These are phyloP conservation scores for Isabelozyma gotoi DNA, from an alignment of 805 yeast species.

Conservation along the genomic window DNA sequence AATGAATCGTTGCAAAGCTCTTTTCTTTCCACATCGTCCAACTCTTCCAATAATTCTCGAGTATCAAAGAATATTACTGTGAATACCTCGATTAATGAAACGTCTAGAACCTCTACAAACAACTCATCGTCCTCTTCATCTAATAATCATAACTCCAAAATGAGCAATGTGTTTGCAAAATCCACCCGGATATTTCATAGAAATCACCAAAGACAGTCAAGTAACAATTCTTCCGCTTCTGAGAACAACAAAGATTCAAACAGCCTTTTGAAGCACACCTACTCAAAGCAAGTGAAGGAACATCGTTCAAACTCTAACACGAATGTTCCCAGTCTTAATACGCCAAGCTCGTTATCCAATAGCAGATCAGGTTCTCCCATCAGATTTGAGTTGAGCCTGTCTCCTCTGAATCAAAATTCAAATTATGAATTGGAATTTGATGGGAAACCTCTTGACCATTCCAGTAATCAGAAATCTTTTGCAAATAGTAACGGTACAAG, in stretches of 20 bases:
- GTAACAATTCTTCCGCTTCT: slow-evolving; percentile 6
- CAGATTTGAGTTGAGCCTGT: neutral
- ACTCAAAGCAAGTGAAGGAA: slow-evolving; percentile 32
- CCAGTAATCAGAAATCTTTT: neutral
- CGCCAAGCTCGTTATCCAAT: neutral
- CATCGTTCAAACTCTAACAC: slow-evolving; percentile 25
- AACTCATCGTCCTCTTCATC: neutral
- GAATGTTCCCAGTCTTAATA: slow-evolving; percentile 1
- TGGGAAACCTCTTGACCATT: neutral
- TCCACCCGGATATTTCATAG: slow-evolving; percentile 27
- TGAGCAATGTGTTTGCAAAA: slow-evolving; percentile 26
- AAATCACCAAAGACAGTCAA: slow-evolving; percentile 10
- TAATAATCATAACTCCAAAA: slow-evolving; percentile 4
- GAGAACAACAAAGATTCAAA: slow-evolving; percentile 4
- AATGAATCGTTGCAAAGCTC: no score
- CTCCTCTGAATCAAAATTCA: neutral
- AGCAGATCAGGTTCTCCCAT: neutral
- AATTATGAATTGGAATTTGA: neutral
- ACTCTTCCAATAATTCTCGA: neutral
- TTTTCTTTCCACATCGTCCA: neutral
- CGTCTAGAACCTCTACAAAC: neutral
- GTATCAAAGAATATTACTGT: neutral
- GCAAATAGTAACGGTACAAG: neutral
- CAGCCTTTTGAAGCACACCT: slow-evolving; percentile 19
- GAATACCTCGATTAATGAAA: neutral